phyloP scores from a whole-genome alignment of 2,329 filamentous ascomycete genomes.

The Botrytis elliptica region DNA sequence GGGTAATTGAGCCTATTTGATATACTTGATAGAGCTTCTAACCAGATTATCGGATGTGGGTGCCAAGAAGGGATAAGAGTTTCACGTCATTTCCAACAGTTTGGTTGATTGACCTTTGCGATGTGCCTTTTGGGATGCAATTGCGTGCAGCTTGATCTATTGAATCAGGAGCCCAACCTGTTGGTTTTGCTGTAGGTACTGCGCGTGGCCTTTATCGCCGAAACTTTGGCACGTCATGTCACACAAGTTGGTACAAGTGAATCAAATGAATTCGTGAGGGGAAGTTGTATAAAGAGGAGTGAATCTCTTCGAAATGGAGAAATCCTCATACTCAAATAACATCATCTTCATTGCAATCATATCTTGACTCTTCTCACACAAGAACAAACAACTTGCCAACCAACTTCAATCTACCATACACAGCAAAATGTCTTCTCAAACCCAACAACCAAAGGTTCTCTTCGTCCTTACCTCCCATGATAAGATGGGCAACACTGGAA shows the following conservation, averaged over 20 bases:
- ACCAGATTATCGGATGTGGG: not conserved
- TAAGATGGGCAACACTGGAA: constrained; percentile 35
- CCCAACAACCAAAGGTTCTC: constrained; percentile 47
- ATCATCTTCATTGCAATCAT: not conserved
- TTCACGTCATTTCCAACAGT: not conserved
- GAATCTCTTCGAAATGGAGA: not conserved
- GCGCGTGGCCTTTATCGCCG: not conserved
- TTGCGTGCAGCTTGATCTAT: not conserved
- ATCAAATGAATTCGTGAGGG: not conserved
- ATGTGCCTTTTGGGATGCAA: not conserved
- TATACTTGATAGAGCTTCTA: not conserved
- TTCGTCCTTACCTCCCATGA: constrained; percentile 50
- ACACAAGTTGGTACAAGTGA: not conserved
- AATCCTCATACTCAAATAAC: not conserved
- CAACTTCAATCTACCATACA: not conserved
- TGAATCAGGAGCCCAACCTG: not conserved
- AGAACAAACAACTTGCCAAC: not conserved
- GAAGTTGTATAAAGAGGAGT: constrained; percentile 1
- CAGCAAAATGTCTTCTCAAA: constrained; percentile 18
- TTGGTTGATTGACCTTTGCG: not conserved
- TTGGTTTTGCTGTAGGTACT: not conserved
- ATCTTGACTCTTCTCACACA: not conserved
- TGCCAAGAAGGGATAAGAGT: not conserved
- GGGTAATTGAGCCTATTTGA: not conserved
- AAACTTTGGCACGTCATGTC: not conserved